phyloP scores from a whole-genome alignment of 768 basidiomycete genomes.

The Vararia minispora region DNA sequence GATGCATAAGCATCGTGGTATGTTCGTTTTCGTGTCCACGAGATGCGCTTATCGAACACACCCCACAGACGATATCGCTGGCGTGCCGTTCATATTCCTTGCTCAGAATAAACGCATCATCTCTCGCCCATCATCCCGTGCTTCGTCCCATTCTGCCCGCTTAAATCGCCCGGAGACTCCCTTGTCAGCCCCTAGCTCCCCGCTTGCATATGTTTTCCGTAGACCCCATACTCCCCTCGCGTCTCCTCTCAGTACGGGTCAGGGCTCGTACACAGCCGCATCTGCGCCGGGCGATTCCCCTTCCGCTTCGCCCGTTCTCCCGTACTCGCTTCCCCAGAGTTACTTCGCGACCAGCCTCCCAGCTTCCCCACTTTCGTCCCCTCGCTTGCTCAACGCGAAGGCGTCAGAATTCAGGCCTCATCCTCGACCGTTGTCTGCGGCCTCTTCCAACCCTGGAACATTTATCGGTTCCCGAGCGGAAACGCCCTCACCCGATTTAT shows the following conservation, averaged over 20 bases:
- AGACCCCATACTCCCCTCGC: constrained; percentile 71
- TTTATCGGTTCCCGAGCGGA: constrained; percentile 46
- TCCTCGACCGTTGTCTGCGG: constrained; percentile 67
- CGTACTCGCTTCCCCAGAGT: constrained; percentile 40
- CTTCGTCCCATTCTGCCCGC: constrained; percentile 58
- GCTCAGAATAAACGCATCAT: constrained; percentile 71
- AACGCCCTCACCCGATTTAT: constrained; percentile 83
- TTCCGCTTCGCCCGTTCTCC: constrained; percentile 55
- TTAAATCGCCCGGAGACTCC: constrained; percentile 72
- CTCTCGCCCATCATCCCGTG: constrained; percentile 72
- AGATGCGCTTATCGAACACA: too few species aligned
- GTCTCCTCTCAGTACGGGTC: constrained; percentile 61
- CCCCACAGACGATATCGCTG: constrained; percentile 79
- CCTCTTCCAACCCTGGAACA: constrained; percentile 48
- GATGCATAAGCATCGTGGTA: constrained; percentile 91
- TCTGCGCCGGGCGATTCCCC: constrained; percentile 45
- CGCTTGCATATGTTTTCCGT: constrained; percentile 62
- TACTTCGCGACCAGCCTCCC: constrained; percentile 77
- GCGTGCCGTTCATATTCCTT: constrained; percentile 73
- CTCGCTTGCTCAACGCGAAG: constrained; percentile 80
- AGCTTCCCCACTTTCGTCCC: constrained; percentile 76
- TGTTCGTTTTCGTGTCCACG: too few species aligned
- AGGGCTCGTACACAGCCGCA: constrained; percentile 46
- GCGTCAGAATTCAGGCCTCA: constrained; percentile 84
- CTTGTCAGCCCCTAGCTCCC: constrained; percentile 63